Base-by-base conservation (phyloP, 306 rosid genomes). In the Castanopsis chinensis region DNA sequence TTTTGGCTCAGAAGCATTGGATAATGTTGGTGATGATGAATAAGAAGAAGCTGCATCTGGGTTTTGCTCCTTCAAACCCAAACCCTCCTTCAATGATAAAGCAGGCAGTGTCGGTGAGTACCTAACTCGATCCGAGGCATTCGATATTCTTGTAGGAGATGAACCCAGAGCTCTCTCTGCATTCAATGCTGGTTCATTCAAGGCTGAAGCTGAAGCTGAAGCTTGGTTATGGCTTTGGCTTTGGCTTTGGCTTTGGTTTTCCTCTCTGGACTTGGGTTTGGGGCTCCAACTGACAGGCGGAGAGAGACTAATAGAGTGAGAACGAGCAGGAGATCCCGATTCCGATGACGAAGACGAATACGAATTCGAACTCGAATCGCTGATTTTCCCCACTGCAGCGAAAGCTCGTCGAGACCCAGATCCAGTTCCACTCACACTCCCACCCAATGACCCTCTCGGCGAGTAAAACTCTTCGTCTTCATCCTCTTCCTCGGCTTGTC, bases 381-480 rank as follows among this genome's bases (percentile, higher is more conserved):
- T 78, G 73, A 61, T 69, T 23, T 85, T 78, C 32, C 72, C 86
- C 51, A 70, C 58, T 4, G 81, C 74, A 28, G 74, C 79, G 10
- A 86, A 63, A 17, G 54, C 27, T 83, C 89, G 70, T 32, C 82
- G 55, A 0, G 91, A 88, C 35, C 78, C 86, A 52, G 89, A 86
- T 54, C 88, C 91, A 25, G 67, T 82, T 14, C 75, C 85, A 6
- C 80, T 84, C 30, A 71, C 91, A 25, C 67, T 82, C 10, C 75
- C 85, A 6, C 80, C 86, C 30, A 79, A 79, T 12, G 91, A 88
- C 19, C 86, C 89, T 79, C 85, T 86, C 7, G 91, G 91, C 25
- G 91, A 88, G 82, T 86, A 88, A 70, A 88, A 88, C 77, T 83
- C 89, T 51, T 87, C 91, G 30, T 85, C 91, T 63, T 78, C 91